A percentile compares a stretch with the other conserved stretches of the same genome.
These are phyloP conservation scores for Gossypium davidsonii DNA, from an alignment of 441 rosid genomes.

Conservation along the genomic window DNA sequence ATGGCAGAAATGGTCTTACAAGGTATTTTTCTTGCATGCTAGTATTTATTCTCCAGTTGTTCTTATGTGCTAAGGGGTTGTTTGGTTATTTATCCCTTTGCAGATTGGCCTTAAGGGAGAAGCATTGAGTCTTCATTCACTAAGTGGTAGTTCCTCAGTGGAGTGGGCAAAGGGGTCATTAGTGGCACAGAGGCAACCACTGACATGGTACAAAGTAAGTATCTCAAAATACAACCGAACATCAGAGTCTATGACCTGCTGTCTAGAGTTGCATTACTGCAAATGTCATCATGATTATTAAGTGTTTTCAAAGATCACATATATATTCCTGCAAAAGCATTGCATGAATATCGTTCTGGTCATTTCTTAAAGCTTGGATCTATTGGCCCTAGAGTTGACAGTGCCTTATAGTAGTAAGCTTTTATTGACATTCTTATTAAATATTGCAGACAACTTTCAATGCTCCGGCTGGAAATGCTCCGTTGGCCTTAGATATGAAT, in stretches of 20 bases:
- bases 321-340: not conserved
- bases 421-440: conserved; percentile 22
- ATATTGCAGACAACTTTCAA: conserved; percentile 65
- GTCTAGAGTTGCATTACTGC: not conserved
- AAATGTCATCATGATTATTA: not conserved
- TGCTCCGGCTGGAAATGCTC: conserved; percentile 80
- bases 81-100: conserved; percentile 10
- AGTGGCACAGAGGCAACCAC: conserved; percentile 69
- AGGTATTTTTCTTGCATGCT: conserved; percentile 32
- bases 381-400: too few relatives aligned
- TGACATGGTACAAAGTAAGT: conserved; percentile 89
- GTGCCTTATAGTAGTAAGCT: not conserved
- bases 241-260: not conserved
- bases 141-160: conserved; percentile 76
- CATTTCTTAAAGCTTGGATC: too few relatives aligned
- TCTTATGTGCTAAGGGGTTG: conserved; percentile 6
- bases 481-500: conserved; percentile 84
- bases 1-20: conserved; percentile 96
- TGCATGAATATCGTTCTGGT: too few relatives aligned
- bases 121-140: conserved; percentile 74
- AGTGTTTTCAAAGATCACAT: not conserved
- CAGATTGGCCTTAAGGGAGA: conserved; percentile 95
- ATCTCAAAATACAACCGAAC: not conserved
- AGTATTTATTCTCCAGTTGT: not conserved
- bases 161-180: conserved; percentile 84